Evolutionary conservation across 1,284 basidiomycete species (phyloP), one percentile per base, ranked within the genome.

Genomic region (Puccinia horiana): DNA sequence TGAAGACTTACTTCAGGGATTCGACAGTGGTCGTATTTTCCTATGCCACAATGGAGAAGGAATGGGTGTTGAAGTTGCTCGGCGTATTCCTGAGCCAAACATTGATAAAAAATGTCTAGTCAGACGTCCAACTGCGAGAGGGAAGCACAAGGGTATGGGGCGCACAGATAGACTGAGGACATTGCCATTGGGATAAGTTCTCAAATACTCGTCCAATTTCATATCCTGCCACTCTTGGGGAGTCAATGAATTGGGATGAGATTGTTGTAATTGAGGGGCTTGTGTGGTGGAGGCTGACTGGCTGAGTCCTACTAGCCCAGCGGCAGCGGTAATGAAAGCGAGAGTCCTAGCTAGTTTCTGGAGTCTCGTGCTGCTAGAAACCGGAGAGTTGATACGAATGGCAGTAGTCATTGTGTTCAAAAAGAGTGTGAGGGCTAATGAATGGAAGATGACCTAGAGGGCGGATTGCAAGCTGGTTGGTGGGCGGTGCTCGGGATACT

Each of bases 161-260:
- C 81, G 18, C 37, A 82, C 81, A 32, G 81, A 74, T 47, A 82
- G 74, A 61, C 26, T 82, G 35, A 82, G 73, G 47, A 20, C 32
- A 37, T 76, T 61, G 54, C 81, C 81, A 18, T 82, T 69, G n/a
- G 81, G 73, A 42, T 82, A 82, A 67, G 63, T 82, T 20, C 26
- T 29, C 29, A 82, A 56, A 37, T 82, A 82, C 9, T 70, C 37
- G 26, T 82, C 81, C 35, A 76, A 65, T 18, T 70, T 26, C 73
- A 56, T 76, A 20, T 82, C 47, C 56, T 75, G 61, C 81, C 81
- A 82, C 20, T 81, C 32, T 2, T 65, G 23, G 20, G 80, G 54
- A 42, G 80, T 81, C 26, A 72, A 47, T 35, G 29, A n/a, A 47
- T 69, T 44, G 35, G 9, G 65, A 12, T 47, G 65, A 12, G 9